Evolutionary conservation across 2,329 filamentous ascomycete genomes (phyloP).

Genomic region (Aureobasidium mangrovei): DNA sequence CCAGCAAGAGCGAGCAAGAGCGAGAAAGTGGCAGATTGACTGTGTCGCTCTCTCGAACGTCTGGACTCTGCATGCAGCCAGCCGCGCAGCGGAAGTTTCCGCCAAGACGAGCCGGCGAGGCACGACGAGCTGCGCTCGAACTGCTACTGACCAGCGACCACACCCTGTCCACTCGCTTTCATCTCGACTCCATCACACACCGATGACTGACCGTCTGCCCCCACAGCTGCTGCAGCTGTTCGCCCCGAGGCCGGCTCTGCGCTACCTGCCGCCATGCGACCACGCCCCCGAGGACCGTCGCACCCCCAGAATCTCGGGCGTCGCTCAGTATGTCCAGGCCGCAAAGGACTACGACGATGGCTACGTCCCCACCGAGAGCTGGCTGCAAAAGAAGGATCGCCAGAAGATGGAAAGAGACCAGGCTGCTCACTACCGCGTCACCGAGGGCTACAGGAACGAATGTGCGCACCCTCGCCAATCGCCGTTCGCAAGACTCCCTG

Average conservation of each 20-base stretch:
- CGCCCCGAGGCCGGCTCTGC: constrained; percentile 82
- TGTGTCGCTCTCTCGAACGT: too few relatives aligned
- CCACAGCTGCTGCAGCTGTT: constrained; percentile 89
- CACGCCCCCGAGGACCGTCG: constrained; percentile 72
- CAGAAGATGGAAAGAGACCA: constrained; percentile 72
- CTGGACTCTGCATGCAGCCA: too few relatives aligned
- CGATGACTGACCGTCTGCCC: constrained; percentile 85
- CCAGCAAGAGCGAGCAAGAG: too few relatives aligned
- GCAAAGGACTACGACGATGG: constrained; percentile 64
- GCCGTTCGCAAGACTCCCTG: background rate
- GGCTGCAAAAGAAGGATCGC: constrained; percentile 79
- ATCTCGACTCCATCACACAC: constrained; percentile 19
- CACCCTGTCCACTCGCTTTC: background rate
- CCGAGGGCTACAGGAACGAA: constrained; percentile 50
- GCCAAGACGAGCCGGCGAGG: too few relatives aligned
- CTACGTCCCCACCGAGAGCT: constrained; percentile 81
- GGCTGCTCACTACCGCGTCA: constrained; percentile 53
- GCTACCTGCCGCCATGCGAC: constrained; percentile 79
- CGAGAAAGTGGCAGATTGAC: background rate
- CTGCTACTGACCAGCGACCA: too few relatives aligned
- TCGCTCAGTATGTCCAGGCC: constrained; percentile 66
- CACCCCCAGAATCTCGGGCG: constrained; percentile 62
- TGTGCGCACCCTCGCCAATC: constrained; percentile 8
- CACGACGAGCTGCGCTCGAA: too few relatives aligned
- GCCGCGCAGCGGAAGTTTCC: too few relatives aligned